Conservation (phyloP, 1,139 yeast species). For the Yamadazyma diospyri region DNA sequence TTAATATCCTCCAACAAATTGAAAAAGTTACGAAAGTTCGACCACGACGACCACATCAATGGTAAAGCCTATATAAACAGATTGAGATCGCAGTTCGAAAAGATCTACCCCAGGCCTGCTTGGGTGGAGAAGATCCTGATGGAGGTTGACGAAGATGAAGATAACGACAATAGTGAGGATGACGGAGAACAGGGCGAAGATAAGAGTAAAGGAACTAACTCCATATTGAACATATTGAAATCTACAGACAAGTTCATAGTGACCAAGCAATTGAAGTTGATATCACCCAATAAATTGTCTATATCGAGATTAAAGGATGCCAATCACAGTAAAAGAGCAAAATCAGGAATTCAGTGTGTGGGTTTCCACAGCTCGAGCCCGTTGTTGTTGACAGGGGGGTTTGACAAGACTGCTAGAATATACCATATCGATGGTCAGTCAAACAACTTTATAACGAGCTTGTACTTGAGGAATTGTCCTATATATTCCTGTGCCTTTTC, state of each 20-base stretch:
- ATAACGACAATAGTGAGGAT: constrained; percentile 14
- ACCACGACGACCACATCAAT: constrained; percentile 52
- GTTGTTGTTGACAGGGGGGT: constrained; percentile 83
- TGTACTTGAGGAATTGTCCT: constrained; percentile 77
- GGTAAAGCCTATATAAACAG: constrained; percentile 72
- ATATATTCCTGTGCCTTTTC: constrained; percentile 72
- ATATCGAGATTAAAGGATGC: constrained; percentile 85
- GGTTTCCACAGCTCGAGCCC: constrained; percentile 88
- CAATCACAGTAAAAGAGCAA: constrained; percentile 63
- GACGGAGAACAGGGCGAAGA: constrained; percentile 16
- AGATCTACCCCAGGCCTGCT: constrained; percentile 80
- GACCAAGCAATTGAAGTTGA: constrained; percentile 49
- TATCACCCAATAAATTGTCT: constrained; percentile 70
- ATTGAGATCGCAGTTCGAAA: constrained; percentile 79
- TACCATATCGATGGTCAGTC: constrained; percentile 90
- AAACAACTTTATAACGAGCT: constrained; percentile 77
- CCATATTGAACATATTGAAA: constrained; percentile 58
- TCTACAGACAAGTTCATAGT: constrained; percentile 56
- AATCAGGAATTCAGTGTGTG: constrained; percentile 77
- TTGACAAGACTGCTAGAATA: constrained; percentile 80
- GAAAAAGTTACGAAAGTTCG: constrained; percentile 67
- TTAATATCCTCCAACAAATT: constrained; percentile 57
- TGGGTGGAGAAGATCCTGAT: constrained; percentile 62
- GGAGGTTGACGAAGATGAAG: constrained; percentile 18
- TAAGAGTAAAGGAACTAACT: constrained; percentile 39